Percentiles rank a stretch among this genome's conserved stretches.
Conservation (phyloP, 192 early-diverging fungal genomes). For the Gryganskiella cystojenkinii region DNA sequence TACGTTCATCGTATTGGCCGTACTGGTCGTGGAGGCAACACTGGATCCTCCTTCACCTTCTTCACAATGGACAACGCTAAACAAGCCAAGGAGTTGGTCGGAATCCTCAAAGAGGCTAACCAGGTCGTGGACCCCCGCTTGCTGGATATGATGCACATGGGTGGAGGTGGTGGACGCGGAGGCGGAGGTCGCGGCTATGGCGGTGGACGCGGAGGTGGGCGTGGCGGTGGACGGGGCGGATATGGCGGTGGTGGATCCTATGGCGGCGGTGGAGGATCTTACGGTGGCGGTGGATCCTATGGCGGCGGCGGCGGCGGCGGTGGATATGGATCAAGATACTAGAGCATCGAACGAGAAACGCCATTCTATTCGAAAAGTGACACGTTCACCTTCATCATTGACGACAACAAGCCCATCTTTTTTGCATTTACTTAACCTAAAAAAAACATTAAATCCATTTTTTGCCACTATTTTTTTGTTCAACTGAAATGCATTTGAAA, state of each 20-base stretch:
- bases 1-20: conserved; percentile 96
- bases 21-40: conserved; percentile 93
- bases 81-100: conserved; percentile 84
- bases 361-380: too few species aligned
- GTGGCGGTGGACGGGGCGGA: conserved; percentile 52
- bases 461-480: too few species aligned
- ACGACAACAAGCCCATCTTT: too few species aligned
- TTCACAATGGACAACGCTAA: conserved; percentile 91
- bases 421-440: too few species aligned
- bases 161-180: conserved; percentile 44
- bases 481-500: too few species aligned
- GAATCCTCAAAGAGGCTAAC: conserved; percentile 90
- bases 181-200: conserved; percentile 48
- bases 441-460: too few species aligned
- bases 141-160: conserved; percentile 70
- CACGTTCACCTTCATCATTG: too few species aligned
- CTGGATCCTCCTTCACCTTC: conserved; percentile 92
- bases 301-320: conserved; percentile 49
- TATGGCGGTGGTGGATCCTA: conserved; percentile 64
- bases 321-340: conserved; percentile 50
- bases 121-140: conserved; percentile 89
- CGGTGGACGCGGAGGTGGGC: conserved; percentile 33
- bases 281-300: conserved; percentile 57
- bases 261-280: conserved; percentile 58
- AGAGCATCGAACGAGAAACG: neutral